phyloP scores from a whole-genome alignment of 371 early-diverging fungal genomes.

The Apophysomyces ossiformis region DNA sequence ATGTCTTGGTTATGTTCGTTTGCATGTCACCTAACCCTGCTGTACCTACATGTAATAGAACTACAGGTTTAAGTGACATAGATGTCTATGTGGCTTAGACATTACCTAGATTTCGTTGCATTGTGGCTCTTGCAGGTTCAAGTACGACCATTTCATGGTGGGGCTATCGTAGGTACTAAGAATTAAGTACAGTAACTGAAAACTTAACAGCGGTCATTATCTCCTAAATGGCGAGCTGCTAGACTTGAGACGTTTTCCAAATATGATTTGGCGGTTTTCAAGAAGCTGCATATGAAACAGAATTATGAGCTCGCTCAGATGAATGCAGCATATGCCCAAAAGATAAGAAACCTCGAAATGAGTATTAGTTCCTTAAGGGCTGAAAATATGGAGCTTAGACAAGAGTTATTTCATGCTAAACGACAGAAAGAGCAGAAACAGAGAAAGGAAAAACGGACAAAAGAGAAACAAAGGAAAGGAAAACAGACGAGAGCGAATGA shows the following conservation, averaged over 20 bases:
- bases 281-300: slow-evolving; percentile 12
- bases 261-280: slow-evolving; percentile 9
- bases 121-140: no score
- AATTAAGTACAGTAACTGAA: no score
- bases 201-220: not conserved
- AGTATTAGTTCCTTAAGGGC: not conserved
- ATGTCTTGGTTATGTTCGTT: no score
- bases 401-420: not conserved
- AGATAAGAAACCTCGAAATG: slow-evolving; percentile 11
- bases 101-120: no score
- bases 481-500: not conserved
- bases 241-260: not conserved
- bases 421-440: not conserved
- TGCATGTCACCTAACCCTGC: no score
- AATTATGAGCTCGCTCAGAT: slow-evolving; percentile 14
- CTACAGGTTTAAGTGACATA: no score
- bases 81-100: no score
- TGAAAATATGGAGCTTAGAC: slow-evolving; percentile 15
- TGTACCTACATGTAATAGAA: no score
- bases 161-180: no score
- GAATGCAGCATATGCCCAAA: slow-evolving; percentile 2
- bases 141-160: no score
- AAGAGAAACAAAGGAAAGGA: not conserved
- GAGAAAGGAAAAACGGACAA: not conserved
- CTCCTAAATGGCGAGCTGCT: not conserved